Conservation (phyloP, 371 early-diverging fungal species). For the Rhizomucor pusillus region DNA sequence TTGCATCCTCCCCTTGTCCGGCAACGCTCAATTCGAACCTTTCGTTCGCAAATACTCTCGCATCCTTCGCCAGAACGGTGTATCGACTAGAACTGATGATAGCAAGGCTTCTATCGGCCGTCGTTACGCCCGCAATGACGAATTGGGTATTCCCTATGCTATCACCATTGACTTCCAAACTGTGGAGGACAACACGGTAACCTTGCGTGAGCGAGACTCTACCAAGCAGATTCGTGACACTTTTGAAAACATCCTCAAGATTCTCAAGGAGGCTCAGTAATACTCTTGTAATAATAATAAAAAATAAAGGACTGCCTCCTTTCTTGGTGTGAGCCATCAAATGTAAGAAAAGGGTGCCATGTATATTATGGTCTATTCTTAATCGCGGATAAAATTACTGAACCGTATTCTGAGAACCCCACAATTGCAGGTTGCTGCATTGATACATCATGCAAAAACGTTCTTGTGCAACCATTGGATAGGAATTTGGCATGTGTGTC, state of each 20-base stretch:
- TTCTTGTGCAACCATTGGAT: too few relatives aligned
- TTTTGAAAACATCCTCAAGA: conserved; percentile 65
- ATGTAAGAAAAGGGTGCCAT: too few relatives aligned
- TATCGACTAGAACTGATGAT: conserved; percentile 84
- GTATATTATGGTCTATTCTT: too few relatives aligned
- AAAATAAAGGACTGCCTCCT: too few relatives aligned
- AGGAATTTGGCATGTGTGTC: too few relatives aligned
- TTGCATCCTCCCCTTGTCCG: conserved; percentile 87
- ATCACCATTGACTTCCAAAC: conserved; percentile 99
- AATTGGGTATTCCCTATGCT: conserved; percentile 98
- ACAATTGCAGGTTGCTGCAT: too few relatives aligned
- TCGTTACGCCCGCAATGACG: conserved; percentile 98
- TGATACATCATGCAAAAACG: too few relatives aligned
- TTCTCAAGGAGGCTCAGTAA: conserved; percentile 51
- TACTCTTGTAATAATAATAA: background rate
- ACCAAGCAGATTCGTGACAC: conserved; percentile 93
- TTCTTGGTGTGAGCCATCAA: too few relatives aligned
- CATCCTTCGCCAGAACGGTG: conserved; percentile 40
- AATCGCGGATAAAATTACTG: too few relatives aligned
- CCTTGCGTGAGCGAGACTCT: conserved; percentile 98
- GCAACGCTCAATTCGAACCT: conserved; percentile 74
- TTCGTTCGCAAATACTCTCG: conserved; percentile 61
- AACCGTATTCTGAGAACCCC: too few relatives aligned
- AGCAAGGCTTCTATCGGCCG: conserved; percentile 94
- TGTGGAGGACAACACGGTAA: conserved; percentile 91